phyloP scores from a whole-genome alignment of 2,329 filamentous ascomycete genomes.

The Trichoderma sp. region DNA sequence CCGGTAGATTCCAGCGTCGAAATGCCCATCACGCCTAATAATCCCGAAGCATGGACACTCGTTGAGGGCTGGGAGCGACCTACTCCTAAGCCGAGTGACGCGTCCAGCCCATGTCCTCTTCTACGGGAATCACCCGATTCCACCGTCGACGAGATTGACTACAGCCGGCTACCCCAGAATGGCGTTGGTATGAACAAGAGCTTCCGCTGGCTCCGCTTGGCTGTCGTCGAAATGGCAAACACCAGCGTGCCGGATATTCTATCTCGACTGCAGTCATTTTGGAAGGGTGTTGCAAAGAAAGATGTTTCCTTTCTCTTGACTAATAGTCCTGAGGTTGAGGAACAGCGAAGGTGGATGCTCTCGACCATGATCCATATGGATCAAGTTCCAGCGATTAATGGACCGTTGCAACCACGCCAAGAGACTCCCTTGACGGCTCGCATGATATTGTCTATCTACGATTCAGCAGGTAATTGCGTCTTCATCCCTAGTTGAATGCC shows the following conservation, averaged over 20 bases:
- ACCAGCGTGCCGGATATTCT: constrained; percentile 15
- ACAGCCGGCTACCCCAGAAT: neutral
- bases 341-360: constrained; percentile 51
- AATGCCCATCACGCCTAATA: constrained; percentile 15
- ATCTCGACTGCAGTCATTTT: constrained; percentile 21
- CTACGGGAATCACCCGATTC: neutral
- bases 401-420: neutral
- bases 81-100: neutral
- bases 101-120: neutral
- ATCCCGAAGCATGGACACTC: constrained; percentile 10
- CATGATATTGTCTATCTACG: constrained; percentile 48
- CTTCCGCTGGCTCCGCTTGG: constrained; percentile 1
- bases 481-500: neutral
- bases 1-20: neutral
- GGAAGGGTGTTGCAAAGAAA: neutral
- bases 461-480: constrained; percentile 43
- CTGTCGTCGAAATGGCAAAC: constrained; percentile 8
- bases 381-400: constrained; percentile 28
- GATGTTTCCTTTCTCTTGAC: neutral
- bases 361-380: constrained; percentile 51
- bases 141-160: neutral
- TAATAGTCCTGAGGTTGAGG: neutral
- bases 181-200: neutral
- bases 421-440: neutral
- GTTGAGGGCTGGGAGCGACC: constrained; percentile 13